These are phyloP conservation scores for Aquilaria malaccensis DNA, from an alignment of 345 rosid genomes.

Conservation along the genomic window DNA sequence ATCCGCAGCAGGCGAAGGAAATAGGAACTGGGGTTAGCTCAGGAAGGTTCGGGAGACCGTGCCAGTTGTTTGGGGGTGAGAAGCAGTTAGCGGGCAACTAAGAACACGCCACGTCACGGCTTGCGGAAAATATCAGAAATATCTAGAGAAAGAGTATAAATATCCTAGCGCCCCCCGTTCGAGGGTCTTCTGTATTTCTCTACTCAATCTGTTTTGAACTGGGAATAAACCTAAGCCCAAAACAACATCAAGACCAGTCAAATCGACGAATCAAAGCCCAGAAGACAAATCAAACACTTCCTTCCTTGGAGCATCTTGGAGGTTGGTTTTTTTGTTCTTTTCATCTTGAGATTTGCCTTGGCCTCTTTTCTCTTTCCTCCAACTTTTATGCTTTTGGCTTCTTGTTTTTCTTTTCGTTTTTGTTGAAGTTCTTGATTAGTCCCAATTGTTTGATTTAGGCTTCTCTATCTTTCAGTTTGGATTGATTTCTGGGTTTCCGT, in stretches of 20 bases:
- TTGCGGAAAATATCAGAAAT: constrained; percentile 30
- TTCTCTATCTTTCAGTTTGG: no score
- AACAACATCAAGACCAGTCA: neutral
- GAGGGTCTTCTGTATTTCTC: neutral
- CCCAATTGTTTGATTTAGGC: no score
- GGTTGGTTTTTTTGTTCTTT: neutral
- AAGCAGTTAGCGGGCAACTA: neutral
- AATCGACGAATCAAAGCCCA: neutral
- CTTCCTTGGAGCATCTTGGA: neutral
- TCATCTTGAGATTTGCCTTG: neutral
- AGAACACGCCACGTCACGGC: neutral
- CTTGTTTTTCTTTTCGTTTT: no score
- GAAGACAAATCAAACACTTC: neutral
- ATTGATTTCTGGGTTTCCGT: no score
- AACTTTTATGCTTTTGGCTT: no score
- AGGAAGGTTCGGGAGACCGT: constrained; percentile 25
- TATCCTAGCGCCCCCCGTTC: neutral
- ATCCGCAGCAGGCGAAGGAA: neutral
- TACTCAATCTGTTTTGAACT: no score
- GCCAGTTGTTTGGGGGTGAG: neutral
- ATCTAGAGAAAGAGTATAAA: constrained; percentile 44
- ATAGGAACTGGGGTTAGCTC: neutral
- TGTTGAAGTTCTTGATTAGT: no score
- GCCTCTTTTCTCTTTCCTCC: no score
- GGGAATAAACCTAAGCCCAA: neutral